Base-by-base conservation (phyloP, 108 stramenopile genomes). In the Craspedostauros australis region DNA sequence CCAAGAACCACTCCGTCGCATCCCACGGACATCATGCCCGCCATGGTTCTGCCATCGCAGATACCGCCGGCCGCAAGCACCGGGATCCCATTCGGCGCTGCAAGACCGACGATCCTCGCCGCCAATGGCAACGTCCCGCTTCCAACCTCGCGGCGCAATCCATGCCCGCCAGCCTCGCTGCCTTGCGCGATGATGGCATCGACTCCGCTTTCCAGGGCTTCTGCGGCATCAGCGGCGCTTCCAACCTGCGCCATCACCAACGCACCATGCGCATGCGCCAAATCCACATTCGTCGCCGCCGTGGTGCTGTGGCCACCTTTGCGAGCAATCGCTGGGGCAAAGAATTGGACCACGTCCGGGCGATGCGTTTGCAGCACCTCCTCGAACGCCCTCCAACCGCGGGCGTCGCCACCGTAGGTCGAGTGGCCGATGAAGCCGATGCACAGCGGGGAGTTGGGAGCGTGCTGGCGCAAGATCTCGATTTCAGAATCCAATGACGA, bases 121-220 rank as follows among this genome's bases (percentile, higher is more conserved):
- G 75, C 65, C 28, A 89, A 51, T 24, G 76, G 49, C 57, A 86
- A 57, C 11, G 88, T 76, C 15, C 77, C 74, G 30, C 52, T 72
- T 39, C 81, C 84, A 8, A 84, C 30, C 16, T 84, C 81, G 12
- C 81, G 73, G 23, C 83, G 62, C 1, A 84, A 50, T 0, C 88
- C 84, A 67, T 90, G 84, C 5, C 88, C 88, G 34, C 88, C 88
- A 0, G 84, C 84, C 44, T 90, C 88, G 6, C 59, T 54, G 24
- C 88, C 88, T 49, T 86, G 88, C 31, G 82, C 82, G 47, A 85
- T 66, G 21, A 90, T 64, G 32, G 68, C 71, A 72, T 90, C 77
- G 4, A 74, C 82, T 8, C 82, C 76, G 27, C 53, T 63, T 11
- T 54, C 47, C 7, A 84, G 39, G 21, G 82, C 84, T 12, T 70